phyloP scores from a whole-genome alignment of 148 eudicot species.

The Euryodendron excelsum region DNA sequence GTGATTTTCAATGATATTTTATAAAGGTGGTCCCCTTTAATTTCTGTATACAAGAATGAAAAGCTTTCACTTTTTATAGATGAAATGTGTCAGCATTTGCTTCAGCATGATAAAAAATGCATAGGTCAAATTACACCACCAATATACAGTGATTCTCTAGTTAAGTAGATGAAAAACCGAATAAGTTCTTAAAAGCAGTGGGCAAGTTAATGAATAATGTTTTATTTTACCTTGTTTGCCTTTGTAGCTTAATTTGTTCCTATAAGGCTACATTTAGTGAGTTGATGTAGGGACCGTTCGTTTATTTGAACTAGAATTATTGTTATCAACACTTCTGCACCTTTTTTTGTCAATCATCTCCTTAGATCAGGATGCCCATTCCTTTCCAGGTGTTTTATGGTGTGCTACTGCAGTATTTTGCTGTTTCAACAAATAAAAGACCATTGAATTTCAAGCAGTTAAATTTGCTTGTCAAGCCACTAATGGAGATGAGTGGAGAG shows the following conservation, averaged over 20 bases:
- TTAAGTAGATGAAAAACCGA: background rate
- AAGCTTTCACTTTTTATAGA: background rate
- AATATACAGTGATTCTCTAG: background rate
- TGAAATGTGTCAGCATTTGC: background rate
- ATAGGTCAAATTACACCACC: background rate
- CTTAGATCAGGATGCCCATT: background rate
- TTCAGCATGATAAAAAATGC: background rate
- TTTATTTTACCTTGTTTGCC: background rate
- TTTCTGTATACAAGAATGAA: background rate
- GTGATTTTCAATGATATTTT: background rate
- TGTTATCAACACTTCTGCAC: background rate
- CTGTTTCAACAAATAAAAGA: constrained; percentile 68
- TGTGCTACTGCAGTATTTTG: constrained; percentile 86
- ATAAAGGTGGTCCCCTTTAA: background rate
- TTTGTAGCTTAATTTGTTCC: background rate
- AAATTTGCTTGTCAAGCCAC: constrained; percentile 78
- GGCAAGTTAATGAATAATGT: background rate
- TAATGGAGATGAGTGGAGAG: constrained; percentile 85
- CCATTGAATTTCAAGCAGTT: constrained; percentile 72
- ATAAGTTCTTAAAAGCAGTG: background rate
- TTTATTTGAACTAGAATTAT: background rate
- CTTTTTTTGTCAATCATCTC: background rate
- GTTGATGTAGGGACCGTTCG: background rate
- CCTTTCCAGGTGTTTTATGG: constrained; percentile 84
- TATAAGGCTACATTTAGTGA: background rate